Evolutionary conservation across 495 filamentous ascomycete species (phyloP).

Genomic region (Parathielavia hyrcaniae): DNA sequence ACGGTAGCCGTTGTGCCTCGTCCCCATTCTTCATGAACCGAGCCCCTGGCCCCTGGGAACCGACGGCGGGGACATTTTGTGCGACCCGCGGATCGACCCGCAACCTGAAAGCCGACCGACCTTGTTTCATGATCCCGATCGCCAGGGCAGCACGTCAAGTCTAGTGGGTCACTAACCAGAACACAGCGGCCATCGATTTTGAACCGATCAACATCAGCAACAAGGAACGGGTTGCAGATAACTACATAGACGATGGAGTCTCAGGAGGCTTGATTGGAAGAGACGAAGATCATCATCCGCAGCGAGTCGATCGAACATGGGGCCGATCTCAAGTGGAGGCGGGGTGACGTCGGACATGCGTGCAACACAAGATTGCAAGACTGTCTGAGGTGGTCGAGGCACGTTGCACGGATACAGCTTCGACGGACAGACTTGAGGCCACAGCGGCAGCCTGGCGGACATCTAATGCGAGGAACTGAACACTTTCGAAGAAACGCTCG

Average conservation of each 20-base stretch:
- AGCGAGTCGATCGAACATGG: too few species aligned
- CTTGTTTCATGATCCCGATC: constrained; percentile 18
- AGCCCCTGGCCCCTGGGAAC: background rate
- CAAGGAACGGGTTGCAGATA: background rate
- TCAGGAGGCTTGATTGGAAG: background rate
- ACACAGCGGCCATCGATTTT: background rate
- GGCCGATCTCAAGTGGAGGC: too few species aligned
- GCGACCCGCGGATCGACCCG: constrained; percentile 11
- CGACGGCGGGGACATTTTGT: constrained; percentile 1
- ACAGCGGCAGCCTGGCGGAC: too few species aligned
- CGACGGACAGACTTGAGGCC: background rate
- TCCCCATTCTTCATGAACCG: background rate
- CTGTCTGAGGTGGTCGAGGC: background rate
- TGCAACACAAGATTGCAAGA: too few species aligned
- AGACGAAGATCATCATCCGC: background rate
- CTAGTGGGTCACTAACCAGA: background rate
- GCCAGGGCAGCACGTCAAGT: constrained; percentile 6
- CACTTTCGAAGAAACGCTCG: too few species aligned
- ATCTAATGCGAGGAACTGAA: too few species aligned
- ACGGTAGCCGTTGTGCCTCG: constrained; percentile 2
- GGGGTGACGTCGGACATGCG: too few species aligned
- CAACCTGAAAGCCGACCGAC: constrained; percentile 1
- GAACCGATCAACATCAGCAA: background rate
- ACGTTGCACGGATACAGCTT: background rate
- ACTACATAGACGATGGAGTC: too few species aligned